A percentile compares a stretch with the other conserved stretches of the same genome.
Evolutionary conservation across 2,329 filamentous ascomycete genomes (phyloP).

Genomic region (Cryoendolithus antarcticus): DNA sequence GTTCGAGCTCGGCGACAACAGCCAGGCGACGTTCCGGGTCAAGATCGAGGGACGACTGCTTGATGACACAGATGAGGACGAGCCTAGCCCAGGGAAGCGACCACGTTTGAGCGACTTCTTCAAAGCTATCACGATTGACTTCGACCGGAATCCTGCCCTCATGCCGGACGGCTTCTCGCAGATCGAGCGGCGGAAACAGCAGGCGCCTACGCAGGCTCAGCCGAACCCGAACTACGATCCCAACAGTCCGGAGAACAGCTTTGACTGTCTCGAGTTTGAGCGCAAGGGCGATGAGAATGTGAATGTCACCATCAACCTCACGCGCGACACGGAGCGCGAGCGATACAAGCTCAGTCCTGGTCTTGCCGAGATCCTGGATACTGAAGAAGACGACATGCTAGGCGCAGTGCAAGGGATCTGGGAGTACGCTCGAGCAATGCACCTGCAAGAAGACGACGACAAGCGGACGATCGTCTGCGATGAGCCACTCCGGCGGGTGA

Average conservation of each 20-base stretch:
- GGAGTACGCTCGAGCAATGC: constrained; percentile 83
- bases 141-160: constrained; percentile 47
- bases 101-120: constrained; percentile 66
- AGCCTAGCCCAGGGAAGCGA: constrained; percentile 25
- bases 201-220: constrained; percentile 32
- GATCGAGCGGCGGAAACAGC: constrained; percentile 83
- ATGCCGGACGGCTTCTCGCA: constrained; percentile 49
- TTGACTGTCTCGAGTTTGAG: constrained; percentile 86
- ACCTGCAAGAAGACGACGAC: constrained; percentile 87
- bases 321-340: constrained; percentile 74
- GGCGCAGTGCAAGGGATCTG: constrained; percentile 85
- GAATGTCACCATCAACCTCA: constrained; percentile 80
- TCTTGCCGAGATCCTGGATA: constrained; percentile 74
- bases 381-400: constrained; percentile 72
- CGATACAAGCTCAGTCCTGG: constrained; percentile 67
- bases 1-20: constrained; percentile 69
- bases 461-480: constrained; percentile 88
- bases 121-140: constrained; percentile 59
- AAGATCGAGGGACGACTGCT: constrained; percentile 83
- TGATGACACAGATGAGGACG: constrained; percentile 42
- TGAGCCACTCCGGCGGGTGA: constrained; percentile 62
- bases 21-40: constrained; percentile 71
- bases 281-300: constrained; percentile 83
- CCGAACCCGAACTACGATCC: constrained; percentile 30
- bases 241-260: constrained; percentile 57